phyloP scores from a whole-genome alignment of 495 filamentous ascomycete species.

The Immersiella caudata region DNA sequence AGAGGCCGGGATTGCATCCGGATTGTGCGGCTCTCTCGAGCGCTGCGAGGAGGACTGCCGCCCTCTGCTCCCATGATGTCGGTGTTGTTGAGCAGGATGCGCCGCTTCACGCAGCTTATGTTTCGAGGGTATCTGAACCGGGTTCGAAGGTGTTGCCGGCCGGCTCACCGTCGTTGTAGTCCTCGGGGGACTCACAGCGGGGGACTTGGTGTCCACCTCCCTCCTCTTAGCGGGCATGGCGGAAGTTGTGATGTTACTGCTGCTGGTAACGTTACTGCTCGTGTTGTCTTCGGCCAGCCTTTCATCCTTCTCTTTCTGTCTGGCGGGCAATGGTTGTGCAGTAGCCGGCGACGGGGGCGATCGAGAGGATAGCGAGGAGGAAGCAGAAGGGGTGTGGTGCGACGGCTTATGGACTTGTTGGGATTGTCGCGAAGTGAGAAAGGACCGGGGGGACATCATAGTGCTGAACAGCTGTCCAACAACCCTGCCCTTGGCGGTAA shows the following conservation, averaged over 20 bases:
- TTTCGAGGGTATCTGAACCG: constrained; percentile 50
- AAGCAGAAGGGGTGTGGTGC: constrained; percentile 6
- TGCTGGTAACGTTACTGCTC: constrained; percentile 14
- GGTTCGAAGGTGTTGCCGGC: constrained; percentile 45
- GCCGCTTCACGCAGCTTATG: constrained; percentile 39
- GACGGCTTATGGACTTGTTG: constrained; percentile 17
- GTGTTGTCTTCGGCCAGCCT: constrained; percentile 20
- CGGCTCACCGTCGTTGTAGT: constrained; percentile 37
- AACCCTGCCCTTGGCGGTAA: constrained; percentile 21
- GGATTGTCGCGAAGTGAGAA: constrained; percentile 36
- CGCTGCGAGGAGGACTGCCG: constrained; percentile 27
- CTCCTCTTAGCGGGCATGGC: constrained; percentile 37
- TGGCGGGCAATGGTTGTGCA: background rate
- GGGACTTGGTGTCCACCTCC: constrained; percentile 29
- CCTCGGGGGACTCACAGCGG: constrained; percentile 34
- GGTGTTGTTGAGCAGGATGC: constrained; percentile 33
- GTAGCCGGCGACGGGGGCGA: background rate
- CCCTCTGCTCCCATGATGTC: constrained; percentile 25
- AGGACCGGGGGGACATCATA: constrained; percentile 48
- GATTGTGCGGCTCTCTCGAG: constrained; percentile 46
- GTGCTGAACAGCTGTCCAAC: constrained; percentile 22
- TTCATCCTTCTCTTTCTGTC: constrained; percentile 38
- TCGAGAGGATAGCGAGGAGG: background rate
- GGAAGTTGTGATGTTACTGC: constrained; percentile 17
- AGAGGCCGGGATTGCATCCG: constrained; percentile 57